A percentile compares a stretch with the other conserved stretches of the same genome.
Evolutionary conservation across 345 rosid species (phyloP).

Genomic region (Camelina laxa): DNA sequence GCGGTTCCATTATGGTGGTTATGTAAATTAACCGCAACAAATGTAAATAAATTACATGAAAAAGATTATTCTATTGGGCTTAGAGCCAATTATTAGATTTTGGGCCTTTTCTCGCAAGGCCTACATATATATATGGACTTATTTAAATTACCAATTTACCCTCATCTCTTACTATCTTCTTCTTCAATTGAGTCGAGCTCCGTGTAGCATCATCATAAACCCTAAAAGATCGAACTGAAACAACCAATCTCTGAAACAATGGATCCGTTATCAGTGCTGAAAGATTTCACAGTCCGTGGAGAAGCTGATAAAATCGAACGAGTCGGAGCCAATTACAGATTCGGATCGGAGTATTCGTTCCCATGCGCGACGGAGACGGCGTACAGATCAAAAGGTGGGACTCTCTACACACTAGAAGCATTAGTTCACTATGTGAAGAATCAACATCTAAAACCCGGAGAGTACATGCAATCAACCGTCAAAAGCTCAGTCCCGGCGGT

Average conservation of each 20-base stretch:
- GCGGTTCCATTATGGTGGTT: slow-evolving; percentile 10
- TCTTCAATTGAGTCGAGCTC: slow-evolving; percentile 25
- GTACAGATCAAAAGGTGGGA: slow-evolving; percentile 84
- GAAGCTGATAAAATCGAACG: slow-evolving; percentile 66
- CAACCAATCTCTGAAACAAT: slow-evolving; percentile 30
- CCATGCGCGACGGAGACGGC: slow-evolving; percentile 73
- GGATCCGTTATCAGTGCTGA: slow-evolving; percentile 84
- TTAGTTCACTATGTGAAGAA: slow-evolving; percentile 67
- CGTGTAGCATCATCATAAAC: slow-evolving; percentile 21
- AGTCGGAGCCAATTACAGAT: slow-evolving; percentile 57
- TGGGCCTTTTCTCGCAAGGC: neutral
- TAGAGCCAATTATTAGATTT: neutral
- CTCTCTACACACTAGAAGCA: slow-evolving; percentile 80
- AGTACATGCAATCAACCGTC: slow-evolving; percentile 71
- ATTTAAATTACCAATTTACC: neutral
- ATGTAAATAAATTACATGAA: neutral
- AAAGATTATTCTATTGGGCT: neutral
- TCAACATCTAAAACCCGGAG: slow-evolving; percentile 72
- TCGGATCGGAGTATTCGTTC: slow-evolving; percentile 70
- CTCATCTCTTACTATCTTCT: slow-evolving; percentile 1
- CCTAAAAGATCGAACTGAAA: slow-evolving; percentile 25
- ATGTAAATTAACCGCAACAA: no score
- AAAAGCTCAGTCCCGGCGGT: slow-evolving; percentile 68
- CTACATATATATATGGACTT: no score
- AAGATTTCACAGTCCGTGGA: slow-evolving; percentile 68